Percentiles rank a stretch among this genome's conserved stretches.
Conservation (phyloP, 2,329 filamentous ascomycete genomes). For the Hirsutella minnesotensis region DNA sequence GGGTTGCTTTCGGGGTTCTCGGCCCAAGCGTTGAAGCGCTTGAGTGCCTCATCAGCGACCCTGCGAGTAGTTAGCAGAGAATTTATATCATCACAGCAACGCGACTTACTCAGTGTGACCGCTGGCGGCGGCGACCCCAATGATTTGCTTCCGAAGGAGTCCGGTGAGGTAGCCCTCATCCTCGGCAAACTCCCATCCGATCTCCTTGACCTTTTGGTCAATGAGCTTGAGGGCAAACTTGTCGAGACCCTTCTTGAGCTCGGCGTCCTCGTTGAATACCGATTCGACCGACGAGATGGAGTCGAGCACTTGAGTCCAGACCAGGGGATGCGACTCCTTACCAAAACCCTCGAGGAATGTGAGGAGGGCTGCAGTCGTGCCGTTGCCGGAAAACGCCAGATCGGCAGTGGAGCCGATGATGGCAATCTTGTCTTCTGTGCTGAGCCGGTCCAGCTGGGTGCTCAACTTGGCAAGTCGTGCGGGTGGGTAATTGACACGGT, state of each 20-base stretch:
- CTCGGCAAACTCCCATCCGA: slow-evolving; percentile 77
- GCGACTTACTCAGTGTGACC: slow-evolving; percentile 59
- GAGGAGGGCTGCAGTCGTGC: slow-evolving; percentile 69
- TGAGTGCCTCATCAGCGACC: slow-evolving; percentile 60
- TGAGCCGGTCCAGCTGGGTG: slow-evolving; percentile 62
- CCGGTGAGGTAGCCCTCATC: slow-evolving; percentile 72
- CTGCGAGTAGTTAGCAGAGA: slow-evolving; percentile 25
- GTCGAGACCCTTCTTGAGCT: slow-evolving; percentile 60
- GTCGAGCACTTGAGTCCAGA: slow-evolving; percentile 77
- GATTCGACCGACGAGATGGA: slow-evolving; percentile 67
- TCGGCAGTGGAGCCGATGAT: slow-evolving; percentile 83
- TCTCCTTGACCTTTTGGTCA: slow-evolving; percentile 58
- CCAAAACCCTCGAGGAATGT: slow-evolving; percentile 78
- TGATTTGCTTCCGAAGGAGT: slow-evolving; percentile 71
- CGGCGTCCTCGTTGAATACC: slow-evolving; percentile 69
- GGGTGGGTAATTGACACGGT: slow-evolving; percentile 88
- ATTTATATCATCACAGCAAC: neutral
- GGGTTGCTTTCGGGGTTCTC: slow-evolving; percentile 54
- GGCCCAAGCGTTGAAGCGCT: slow-evolving; percentile 71
- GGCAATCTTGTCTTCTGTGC: slow-evolving; percentile 82
- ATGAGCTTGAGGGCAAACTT: slow-evolving; percentile 72
- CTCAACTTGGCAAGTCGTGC: slow-evolving; percentile 70
- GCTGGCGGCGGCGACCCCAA: slow-evolving; percentile 61
- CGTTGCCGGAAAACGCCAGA: slow-evolving; percentile 76
- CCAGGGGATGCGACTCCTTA: slow-evolving; percentile 71